A percentile compares a stretch with the other conserved stretches of the same genome.
Evolutionary conservation across 2,329 filamentous ascomycete species (phyloP).

Genomic region (Davidsoniella australis): DNA sequence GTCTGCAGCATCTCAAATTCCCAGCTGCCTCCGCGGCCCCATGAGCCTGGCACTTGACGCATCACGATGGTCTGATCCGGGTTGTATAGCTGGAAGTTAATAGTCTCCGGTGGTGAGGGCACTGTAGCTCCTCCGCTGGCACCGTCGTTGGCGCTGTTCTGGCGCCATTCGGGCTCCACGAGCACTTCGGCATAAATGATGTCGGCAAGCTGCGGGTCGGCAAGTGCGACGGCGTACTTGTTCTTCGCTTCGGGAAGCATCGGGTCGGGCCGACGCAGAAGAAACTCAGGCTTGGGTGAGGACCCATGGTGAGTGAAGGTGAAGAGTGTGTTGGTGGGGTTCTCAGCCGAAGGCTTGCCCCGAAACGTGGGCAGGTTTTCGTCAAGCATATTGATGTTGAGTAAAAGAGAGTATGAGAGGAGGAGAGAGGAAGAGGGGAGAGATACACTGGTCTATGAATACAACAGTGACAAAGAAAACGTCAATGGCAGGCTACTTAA

Average conservation of each 20-base stretch:
- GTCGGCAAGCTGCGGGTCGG: constrained; percentile 64
- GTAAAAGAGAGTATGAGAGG: no score
- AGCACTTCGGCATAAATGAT: constrained; percentile 79
- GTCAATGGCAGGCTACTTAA: no score
- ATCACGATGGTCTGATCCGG: constrained; percentile 70
- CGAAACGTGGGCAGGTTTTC: constrained; percentile 71
- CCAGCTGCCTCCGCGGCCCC: constrained; percentile 68
- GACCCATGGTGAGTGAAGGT: constrained; percentile 56
- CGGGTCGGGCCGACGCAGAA: constrained; percentile 61
- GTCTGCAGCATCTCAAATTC: constrained; percentile 84
- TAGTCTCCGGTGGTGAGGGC: constrained; percentile 42
- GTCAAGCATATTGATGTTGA: constrained; percentile 52
- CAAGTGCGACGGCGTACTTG: constrained; percentile 72
- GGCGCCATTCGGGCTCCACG: constrained; percentile 69
- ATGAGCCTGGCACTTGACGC: constrained; percentile 54
- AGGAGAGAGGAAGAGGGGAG: no score
- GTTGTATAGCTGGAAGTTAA: constrained; percentile 82
- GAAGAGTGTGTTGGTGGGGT: constrained; percentile 37
- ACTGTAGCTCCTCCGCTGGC: neutral
- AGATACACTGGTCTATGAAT: no score
- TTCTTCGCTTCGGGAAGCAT: constrained; percentile 52
- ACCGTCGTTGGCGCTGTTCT: constrained; percentile 20
- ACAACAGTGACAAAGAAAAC: no score
- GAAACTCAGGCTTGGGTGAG: constrained; percentile 63
- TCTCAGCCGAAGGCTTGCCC: constrained; percentile 34